Conservation (phyloP, 768 basidiomycete genomes). For the Pleurotus tuber-regium region DNA sequence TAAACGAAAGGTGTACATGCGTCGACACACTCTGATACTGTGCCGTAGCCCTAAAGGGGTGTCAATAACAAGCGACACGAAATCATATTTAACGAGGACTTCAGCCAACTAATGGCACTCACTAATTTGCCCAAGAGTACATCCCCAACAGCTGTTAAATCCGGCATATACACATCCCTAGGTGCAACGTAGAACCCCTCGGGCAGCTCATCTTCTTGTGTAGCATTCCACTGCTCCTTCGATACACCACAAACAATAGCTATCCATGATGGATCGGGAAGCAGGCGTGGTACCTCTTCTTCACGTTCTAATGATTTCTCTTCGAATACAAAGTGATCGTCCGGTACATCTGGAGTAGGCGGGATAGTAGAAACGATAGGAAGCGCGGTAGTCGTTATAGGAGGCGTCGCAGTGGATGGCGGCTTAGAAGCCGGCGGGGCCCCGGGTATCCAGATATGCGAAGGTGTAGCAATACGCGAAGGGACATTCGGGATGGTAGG, state of each 20-base stretch:
- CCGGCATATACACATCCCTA: slow-evolving; percentile 79
- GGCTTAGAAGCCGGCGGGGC: slow-evolving; percentile 50
- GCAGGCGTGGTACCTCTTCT: slow-evolving; percentile 37
- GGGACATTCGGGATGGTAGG: slow-evolving; percentile 12
- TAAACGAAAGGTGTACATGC: slow-evolving; percentile 77
- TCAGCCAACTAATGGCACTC: slow-evolving; percentile 20
- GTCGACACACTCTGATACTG: slow-evolving; percentile 77
- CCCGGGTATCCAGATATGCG: slow-evolving; percentile 57
- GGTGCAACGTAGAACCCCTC: slow-evolving; percentile 76
- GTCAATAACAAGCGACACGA: too few relatives aligned
- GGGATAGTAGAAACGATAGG: slow-evolving; percentile 30
- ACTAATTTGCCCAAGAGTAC: slow-evolving; percentile 79
- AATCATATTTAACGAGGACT: slow-evolving; percentile 3
- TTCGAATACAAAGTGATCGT: slow-evolving; percentile 8
- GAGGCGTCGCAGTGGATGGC: slow-evolving; percentile 18
- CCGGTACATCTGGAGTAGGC: slow-evolving; percentile 28
- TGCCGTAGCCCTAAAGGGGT: slow-evolving; percentile 81
- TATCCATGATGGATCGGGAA: slow-evolving; percentile 74
- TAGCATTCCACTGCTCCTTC: slow-evolving; percentile 47
- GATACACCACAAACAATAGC: slow-evolving; percentile 77
- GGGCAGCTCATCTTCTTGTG: slow-evolving; percentile 45
- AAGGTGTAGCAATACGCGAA: slow-evolving; percentile 44
- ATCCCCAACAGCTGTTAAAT: slow-evolving; percentile 70
- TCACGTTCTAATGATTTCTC: slow-evolving; percentile 12
- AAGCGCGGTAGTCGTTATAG: slow-evolving; percentile 5